Conservation (phyloP, 1,284 basidiomycete species). For the Hypsizygus ulmarius region DNA sequence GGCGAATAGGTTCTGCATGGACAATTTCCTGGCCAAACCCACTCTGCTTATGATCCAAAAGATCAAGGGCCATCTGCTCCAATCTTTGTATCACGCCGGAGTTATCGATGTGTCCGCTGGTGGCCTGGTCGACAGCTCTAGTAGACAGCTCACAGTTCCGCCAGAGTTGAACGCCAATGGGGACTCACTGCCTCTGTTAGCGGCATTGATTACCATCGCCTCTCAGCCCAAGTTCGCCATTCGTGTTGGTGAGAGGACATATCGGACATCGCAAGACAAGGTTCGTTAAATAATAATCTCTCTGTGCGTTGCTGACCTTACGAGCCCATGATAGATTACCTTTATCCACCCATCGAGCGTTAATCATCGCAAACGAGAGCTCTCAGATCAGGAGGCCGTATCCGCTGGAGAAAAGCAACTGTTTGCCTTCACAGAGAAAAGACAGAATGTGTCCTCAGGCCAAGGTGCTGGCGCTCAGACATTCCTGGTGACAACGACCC, state of each 20-base stretch:
- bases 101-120: slow-evolving; percentile 78
- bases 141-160: slow-evolving; percentile 49
- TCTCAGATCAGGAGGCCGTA: slow-evolving; percentile 37
- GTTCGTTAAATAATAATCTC: slow-evolving; percentile 41
- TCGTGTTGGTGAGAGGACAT: slow-evolving; percentile 68
- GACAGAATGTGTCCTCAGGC: slow-evolving; percentile 65
- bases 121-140: slow-evolving; percentile 33
- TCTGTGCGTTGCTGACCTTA: slow-evolving; percentile 2
- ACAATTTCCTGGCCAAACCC: slow-evolving; percentile 89
- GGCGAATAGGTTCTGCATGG: slow-evolving; percentile 77
- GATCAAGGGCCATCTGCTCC: slow-evolving; percentile 80
- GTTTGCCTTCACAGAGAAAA: slow-evolving; percentile 85
- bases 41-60: slow-evolving; percentile 84
- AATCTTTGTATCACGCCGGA: slow-evolving; percentile 79
- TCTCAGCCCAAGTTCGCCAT: slow-evolving; percentile 95
- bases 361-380: slow-evolving; percentile 72
- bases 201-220: slow-evolving; percentile 84
- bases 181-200: slow-evolving; percentile 76
- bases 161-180: slow-evolving; percentile 73
- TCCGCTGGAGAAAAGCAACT: slow-evolving; percentile 64
- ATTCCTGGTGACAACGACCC: slow-evolving; percentile 80
- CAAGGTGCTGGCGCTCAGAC: slow-evolving; percentile 52
- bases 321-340: slow-evolving; percentile 42
- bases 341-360: slow-evolving; percentile 88
- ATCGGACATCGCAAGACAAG: slow-evolving; percentile 85